Evolutionary conservation across 2,329 filamentous ascomycete species (phyloP).

Genomic region (Clarireedia hainanense): DNA sequence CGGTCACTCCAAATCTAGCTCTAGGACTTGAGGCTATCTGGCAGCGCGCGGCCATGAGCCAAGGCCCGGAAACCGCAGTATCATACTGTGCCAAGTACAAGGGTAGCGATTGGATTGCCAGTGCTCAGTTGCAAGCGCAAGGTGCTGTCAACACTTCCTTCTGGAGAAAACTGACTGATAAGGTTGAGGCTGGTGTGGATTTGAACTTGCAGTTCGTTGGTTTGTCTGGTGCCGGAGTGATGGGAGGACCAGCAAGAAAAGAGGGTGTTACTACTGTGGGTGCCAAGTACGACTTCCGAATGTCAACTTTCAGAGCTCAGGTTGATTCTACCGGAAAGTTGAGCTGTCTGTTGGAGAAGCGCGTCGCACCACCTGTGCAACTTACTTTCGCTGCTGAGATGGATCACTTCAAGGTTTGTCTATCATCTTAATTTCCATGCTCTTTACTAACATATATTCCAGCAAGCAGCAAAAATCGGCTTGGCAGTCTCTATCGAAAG

Average conservation of each 20-base stretch:
- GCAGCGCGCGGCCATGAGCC: constrained; percentile 76
- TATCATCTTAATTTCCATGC: not conserved
- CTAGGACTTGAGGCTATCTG: constrained; percentile 89
- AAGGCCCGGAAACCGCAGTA: constrained; percentile 83
- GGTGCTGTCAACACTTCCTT: constrained; percentile 85
- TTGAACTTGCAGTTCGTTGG: constrained; percentile 78
- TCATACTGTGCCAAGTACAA: constrained; percentile 93
- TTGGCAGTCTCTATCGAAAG: constrained; percentile 89
- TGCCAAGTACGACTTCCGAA: constrained; percentile 96
- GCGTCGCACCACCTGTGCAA: constrained; percentile 83
- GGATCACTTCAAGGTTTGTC: constrained; percentile 83
- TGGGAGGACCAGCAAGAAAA: constrained; percentile 69
- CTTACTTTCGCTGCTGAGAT: constrained; percentile 95
- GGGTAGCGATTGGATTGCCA: constrained; percentile 85
- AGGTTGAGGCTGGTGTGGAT: constrained; percentile 93
- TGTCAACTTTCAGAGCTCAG: constrained; percentile 91
- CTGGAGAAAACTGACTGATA: constrained; percentile 88
- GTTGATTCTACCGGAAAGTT: constrained; percentile 93
- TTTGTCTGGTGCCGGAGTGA: constrained; percentile 54
- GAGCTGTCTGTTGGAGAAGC: constrained; percentile 88
- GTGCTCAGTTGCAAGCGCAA: constrained; percentile 72
- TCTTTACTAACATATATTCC: constrained; percentile 26
- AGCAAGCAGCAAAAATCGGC: constrained; percentile 95
- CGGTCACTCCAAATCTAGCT: constrained; percentile 77
- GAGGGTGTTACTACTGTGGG: constrained; percentile 88